phyloP scores from a whole-genome alignment of 2,329 filamentous ascomycete genomes.

The Claviceps cyperi region DNA sequence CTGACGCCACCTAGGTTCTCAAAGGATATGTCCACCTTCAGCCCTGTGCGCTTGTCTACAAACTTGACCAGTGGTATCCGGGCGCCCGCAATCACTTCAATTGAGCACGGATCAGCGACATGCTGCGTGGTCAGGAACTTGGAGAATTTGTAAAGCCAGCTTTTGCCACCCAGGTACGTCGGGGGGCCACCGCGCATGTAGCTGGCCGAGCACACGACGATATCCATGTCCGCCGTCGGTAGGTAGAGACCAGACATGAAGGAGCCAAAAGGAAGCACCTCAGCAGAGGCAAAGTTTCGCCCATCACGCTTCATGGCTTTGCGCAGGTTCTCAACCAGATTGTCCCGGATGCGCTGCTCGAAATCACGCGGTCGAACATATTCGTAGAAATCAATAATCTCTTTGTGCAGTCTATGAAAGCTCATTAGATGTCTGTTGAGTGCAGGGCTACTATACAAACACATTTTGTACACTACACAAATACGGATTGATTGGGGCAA shows the following conservation, averaged over 20 bases:
- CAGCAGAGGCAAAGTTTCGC: constrained; percentile 40
- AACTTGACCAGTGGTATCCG: constrained; percentile 91
- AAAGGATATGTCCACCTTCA: constrained; percentile 88
- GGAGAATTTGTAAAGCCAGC: constrained; percentile 47
- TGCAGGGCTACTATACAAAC: background rate
- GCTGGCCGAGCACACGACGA: constrained; percentile 56
- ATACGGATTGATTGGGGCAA: background rate
- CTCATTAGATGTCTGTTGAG: background rate
- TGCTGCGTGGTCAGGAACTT: constrained; percentile 39
- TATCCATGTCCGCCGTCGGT: constrained; percentile 77
- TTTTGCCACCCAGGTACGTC: constrained; percentile 34
- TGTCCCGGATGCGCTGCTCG: constrained; percentile 60
- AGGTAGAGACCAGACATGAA: constrained; percentile 69
- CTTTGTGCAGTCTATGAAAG: constrained; percentile 59
- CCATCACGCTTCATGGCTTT: constrained; percentile 36
- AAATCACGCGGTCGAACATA: constrained; percentile 65
- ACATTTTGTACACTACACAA: too few relatives aligned
- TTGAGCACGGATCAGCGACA: constrained; percentile 41
- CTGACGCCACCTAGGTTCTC: constrained; percentile 74
- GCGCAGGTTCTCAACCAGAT: constrained; percentile 57
- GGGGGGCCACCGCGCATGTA: constrained; percentile 40
- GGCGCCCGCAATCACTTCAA: constrained; percentile 58
- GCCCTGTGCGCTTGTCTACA: constrained; percentile 58
- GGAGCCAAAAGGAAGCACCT: constrained; percentile 74
- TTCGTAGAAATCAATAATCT: constrained; percentile 78